Conservation (phyloP, 768 basidiomycete genomes). For the Pulveroboletus sp. region DNA sequence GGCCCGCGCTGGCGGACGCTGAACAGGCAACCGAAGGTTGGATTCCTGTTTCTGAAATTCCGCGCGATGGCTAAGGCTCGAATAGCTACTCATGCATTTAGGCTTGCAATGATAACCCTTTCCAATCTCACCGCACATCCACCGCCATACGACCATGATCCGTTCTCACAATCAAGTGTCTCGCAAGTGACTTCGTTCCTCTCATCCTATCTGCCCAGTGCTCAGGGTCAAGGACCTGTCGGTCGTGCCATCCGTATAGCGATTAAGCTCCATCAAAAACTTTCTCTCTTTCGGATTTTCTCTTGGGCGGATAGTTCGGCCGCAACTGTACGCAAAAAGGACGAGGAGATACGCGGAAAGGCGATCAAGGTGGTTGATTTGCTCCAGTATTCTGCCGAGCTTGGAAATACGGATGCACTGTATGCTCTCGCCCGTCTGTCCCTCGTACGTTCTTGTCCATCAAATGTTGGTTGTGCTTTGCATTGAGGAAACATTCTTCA, state of each 20-base stretch:
- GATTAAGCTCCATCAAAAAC: conserved; percentile 58
- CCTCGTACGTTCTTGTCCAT: conserved; percentile 42
- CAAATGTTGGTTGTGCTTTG: background rate
- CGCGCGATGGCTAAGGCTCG: conserved; percentile 1
- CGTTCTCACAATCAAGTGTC: conserved; percentile 33
- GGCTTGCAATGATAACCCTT: conserved; percentile 66
- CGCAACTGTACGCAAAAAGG: conserved; percentile 46
- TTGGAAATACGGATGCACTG: conserved; percentile 72
- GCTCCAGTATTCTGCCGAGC: conserved; percentile 72
- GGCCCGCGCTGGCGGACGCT: conserved; percentile 18
- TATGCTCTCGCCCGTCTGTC: conserved; percentile 64
- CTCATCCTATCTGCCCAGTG: conserved; percentile 61
- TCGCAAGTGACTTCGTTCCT: conserved; percentile 48
- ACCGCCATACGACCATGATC: conserved; percentile 51
- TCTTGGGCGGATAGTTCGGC: conserved; percentile 39
- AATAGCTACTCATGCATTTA: conserved; percentile 69
- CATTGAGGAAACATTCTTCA: background rate
- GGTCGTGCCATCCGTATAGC: conserved; percentile 65
- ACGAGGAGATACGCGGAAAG: conserved; percentile 64
- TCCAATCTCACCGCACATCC: conserved; percentile 59
- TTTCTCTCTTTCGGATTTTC: conserved; percentile 44
- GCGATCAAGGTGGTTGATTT: conserved; percentile 80
- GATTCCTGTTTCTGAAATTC: background rate
- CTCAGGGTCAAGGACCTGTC: conserved; percentile 74
- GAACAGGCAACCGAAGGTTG: conserved; percentile 53